Evolutionary conservation across 2,329 filamentous ascomycete species (phyloP).

Genomic region (Trichothecium roseum): DNA sequence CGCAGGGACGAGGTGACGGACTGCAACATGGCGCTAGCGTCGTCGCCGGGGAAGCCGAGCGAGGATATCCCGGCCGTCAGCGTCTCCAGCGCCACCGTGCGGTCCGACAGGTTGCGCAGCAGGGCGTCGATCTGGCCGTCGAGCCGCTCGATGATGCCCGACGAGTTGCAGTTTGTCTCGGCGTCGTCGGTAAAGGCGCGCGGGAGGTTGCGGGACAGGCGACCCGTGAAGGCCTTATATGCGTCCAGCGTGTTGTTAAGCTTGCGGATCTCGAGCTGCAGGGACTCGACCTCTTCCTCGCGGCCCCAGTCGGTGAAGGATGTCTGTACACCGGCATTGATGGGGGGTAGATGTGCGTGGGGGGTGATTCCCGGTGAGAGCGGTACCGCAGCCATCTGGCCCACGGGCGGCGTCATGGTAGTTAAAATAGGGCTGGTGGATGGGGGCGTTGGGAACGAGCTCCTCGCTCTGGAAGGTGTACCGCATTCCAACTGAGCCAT

Average conservation of each 20-base stretch:
- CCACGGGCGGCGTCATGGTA: conserved; percentile 22
- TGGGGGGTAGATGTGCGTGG: conserved; percentile 6
- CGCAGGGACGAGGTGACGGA: conserved; percentile 41
- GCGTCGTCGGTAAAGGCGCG: conserved; percentile 7
- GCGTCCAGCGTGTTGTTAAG: conserved; percentile 35
- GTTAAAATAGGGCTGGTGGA: conserved; percentile 35
- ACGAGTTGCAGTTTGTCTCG: conserved; percentile 3
- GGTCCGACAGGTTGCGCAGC: conserved; percentile 35
- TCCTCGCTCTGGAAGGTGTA: conserved; percentile 33
- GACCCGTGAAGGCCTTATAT: conserved; percentile 30
- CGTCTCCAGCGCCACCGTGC: conserved; percentile 33
- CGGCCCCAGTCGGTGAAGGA: conserved; percentile 31
- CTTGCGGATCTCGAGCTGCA: conserved; percentile 37
- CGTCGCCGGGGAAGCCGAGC: conserved; percentile 40
- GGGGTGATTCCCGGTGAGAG: background rate
- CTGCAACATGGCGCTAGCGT: conserved; percentile 36
- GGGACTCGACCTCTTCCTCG: conserved; percentile 35
- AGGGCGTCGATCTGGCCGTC: conserved; percentile 32
- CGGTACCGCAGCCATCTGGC: conserved; percentile 3
- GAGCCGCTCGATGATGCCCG: conserved; percentile 17
- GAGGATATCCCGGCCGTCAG: conserved; percentile 33
- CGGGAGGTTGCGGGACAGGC: conserved; percentile 24
- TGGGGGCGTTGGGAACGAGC: conserved; percentile 46
- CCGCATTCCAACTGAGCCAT: conserved; percentile 40
- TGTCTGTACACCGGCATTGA: conserved; percentile 27